These are phyloP conservation scores for Ormosia emarginata DNA, from an alignment of 306 rosid genomes.

Conservation along the genomic window DNA sequence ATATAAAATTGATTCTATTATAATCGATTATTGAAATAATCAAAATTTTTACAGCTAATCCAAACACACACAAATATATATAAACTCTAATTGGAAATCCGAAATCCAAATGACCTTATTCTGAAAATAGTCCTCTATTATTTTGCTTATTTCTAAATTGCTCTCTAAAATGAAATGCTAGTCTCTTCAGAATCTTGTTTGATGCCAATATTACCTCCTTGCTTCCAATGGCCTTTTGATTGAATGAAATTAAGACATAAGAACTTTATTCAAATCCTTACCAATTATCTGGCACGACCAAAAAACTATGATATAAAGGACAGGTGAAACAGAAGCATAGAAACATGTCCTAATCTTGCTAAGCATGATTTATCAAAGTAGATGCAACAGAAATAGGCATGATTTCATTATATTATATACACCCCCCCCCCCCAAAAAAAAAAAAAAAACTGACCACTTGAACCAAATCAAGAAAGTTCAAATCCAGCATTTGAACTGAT, in stretches of 20 bases:
- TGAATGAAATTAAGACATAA: slow-evolving; percentile 8
- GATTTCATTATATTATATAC: background rate
- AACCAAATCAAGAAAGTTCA: slow-evolving; percentile 74
- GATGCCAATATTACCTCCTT: background rate
- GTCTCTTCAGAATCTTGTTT: background rate
- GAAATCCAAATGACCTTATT: background rate
- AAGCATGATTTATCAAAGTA: slow-evolving; percentile 10
- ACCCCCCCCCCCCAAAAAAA: background rate
- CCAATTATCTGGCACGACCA: background rate
- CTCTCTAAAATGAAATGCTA: background rate
- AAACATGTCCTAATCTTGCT: slow-evolving; percentile 11
- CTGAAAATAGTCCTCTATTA: background rate
- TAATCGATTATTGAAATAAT: too few species aligned
- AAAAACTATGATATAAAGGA: background rate
- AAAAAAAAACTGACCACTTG: slow-evolving; percentile 31
- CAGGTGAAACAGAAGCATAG: background rate
- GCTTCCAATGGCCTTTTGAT: background rate
- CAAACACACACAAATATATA: too few species aligned
- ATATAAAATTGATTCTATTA: too few species aligned
- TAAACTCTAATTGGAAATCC: background rate
- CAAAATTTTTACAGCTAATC: too few species aligned
- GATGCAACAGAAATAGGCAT: slow-evolving; percentile 6
- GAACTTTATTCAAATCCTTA: background rate
- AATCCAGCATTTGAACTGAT: slow-evolving; percentile 93
- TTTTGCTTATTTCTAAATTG: background rate